phyloP scores from a whole-genome alignment of 1,284 basidiomycete genomes.

The Lignosus rhinocerotis region DNA sequence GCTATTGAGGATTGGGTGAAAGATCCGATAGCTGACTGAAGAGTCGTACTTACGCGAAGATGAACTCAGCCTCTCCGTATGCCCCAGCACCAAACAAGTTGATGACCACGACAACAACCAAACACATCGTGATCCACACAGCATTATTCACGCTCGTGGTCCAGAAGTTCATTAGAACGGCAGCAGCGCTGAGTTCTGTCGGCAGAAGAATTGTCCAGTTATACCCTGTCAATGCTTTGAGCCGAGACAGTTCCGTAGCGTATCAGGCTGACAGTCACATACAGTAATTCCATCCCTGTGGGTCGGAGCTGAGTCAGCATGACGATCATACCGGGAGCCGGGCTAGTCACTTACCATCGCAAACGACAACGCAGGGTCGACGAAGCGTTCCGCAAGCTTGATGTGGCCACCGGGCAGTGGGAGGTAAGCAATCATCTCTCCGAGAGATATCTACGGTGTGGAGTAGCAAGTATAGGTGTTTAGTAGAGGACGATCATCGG shows the following conservation, averaged over 20 bases:
- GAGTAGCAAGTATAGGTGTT: too few relatives aligned
- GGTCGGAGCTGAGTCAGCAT: neutral
- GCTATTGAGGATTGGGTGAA: constrained; percentile 23
- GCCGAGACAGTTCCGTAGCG: neutral
- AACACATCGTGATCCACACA: constrained; percentile 64
- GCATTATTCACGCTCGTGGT: constrained; percentile 50
- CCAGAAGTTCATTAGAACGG: constrained; percentile 69
- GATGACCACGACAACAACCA: constrained; percentile 64
- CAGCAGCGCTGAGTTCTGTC: constrained; percentile 66
- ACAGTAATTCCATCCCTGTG: constrained; percentile 65
- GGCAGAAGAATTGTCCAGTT: constrained; percentile 58
- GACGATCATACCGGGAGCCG: neutral
- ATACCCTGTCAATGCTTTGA: constrained; percentile 34
- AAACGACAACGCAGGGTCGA: constrained; percentile 69
- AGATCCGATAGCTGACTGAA: neutral
- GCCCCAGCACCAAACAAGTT: constrained; percentile 61
- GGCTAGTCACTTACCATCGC: constrained; percentile 42
- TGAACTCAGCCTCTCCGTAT: constrained; percentile 56
- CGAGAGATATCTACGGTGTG: constrained; percentile 42
- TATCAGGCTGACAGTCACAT: neutral
- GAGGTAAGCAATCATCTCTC: constrained; percentile 69
- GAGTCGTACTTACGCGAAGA: constrained; percentile 41
- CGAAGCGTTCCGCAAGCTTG: constrained; percentile 67
- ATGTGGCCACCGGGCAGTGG: constrained; percentile 72
- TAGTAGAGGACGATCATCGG: neutral